Evolutionary conservation across 2,329 filamentous ascomycete species (phyloP), one percentile per base, ranked within the genome.

Genomic region (Nemania diffusa): DNA sequence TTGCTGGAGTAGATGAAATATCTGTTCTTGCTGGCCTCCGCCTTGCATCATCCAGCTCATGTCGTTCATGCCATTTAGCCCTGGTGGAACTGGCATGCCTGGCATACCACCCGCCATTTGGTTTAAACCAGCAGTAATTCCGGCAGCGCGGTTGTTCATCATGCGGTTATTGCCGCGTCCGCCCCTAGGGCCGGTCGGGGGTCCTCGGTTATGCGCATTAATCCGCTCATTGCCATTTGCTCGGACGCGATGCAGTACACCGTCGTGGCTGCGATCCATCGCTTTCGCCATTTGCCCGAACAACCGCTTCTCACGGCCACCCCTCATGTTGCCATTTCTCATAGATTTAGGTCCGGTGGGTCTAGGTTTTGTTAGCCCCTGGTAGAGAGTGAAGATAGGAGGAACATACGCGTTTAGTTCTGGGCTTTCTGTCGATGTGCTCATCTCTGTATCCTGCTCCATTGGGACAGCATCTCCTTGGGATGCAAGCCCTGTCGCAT

Each of bases 261-360:
- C 85, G 73, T 97, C 94, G 72, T 84, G 84, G 40, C 86, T 84
- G 69, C 95, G 90, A 74, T 97, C 93, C 88, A 97, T 90, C 15
- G 90, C 89, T 75, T 92, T 92, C 77, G 91, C 90, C 77, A 97
- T 87, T 73, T 97, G 93, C 57, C 93, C 93, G 64, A 97, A 85
- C 84, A 97, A 90, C 69, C 93, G 89, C 78, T 93, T 94, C 66
- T 92, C 91, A 72, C 92, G 89, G 62, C 88, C 83, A 63, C 76
- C 75, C 57, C 86, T 84, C 72, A 84, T 80, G 61, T 77, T 81
- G 61, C 78, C 77, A 73, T 83, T 87, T 76, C 96, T 92, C 94
- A 98, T 97, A 37, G 94, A 94, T 79, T 94, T 96, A 20, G 96
- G 96, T 64, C 95, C 96, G 58, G 94, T 98, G 9, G 96, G 96